Conservation (phyloP, 257 asterid species). For the Nicotiana paniculata region DNA sequence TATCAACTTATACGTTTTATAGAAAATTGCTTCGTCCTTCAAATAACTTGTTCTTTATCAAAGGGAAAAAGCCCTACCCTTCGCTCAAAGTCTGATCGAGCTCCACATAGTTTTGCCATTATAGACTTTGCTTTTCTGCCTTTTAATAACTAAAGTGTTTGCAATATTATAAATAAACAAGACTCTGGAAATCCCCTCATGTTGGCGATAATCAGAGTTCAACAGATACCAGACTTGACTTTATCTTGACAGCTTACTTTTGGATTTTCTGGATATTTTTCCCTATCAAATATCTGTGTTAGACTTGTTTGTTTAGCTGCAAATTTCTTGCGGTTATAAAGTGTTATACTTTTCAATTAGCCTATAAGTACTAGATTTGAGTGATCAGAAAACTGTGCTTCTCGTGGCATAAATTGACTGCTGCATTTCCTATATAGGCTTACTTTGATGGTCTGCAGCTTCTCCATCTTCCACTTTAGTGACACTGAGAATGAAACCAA, state of each 20-base stretch:
- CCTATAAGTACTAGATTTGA: background rate
- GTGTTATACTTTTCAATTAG: background rate
- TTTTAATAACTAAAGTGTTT: background rate
- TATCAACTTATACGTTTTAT: background rate
- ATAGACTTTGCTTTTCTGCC: background rate
- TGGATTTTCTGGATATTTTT: background rate
- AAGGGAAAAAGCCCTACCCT: background rate
- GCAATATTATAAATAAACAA: background rate
- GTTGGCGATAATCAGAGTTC: background rate
- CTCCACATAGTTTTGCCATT: background rate
- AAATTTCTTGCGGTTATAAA: background rate
- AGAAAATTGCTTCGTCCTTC: background rate
- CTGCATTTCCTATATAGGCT: constrained; percentile 18
- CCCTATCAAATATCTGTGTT: background rate
- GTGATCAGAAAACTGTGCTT: background rate
- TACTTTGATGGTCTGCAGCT: constrained; percentile 25
- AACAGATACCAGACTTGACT: background rate
- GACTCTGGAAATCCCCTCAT: background rate
- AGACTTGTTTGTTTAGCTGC: background rate
- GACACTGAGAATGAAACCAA: constrained; percentile 47
- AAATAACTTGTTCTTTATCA: background rate
- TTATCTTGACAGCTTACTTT: background rate
- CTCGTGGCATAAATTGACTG: constrained; percentile 1
- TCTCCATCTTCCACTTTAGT: constrained; percentile 14
- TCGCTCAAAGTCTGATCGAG: background rate